Base-by-base conservation (phyloP, 2,329 filamentous ascomycete genomes). In the Paecilomyces variotii region DNA sequence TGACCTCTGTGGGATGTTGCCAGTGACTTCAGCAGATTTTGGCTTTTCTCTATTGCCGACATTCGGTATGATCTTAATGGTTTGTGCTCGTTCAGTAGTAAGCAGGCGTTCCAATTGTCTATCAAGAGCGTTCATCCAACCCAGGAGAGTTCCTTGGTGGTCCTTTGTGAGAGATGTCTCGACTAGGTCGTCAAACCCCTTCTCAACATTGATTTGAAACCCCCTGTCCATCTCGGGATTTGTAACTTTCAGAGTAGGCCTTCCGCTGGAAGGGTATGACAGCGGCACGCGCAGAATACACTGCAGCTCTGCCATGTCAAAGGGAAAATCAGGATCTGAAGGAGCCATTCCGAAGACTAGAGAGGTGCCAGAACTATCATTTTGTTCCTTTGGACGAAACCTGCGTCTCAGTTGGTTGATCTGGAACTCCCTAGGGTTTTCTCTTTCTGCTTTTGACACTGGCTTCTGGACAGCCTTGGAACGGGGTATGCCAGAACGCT, bases 261-360 rank as follows among this genome's bases (percentile, higher is more conserved):
- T 76, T 50, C 69, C 76, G 34, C 64, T 63, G 45, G 74, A 72
- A 19, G 89, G 89, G 71, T 89, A 93, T 19, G 73, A 73, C 9
- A 68, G 70, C 1, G 90, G 89, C 24, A 94, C 79, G 55, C 78
- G 80, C 39, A 94, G 75, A 51, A 84, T 79, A 69, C 88, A 92
- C 49, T 88, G 80, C 32, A 94, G 77, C 35, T 82, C 78, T 27
- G 85, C 81, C 68, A 93, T 78, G 61, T 91, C 88, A 71, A 90
- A 93, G 0, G 90, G 88, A 66, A 94, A 93, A 68, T 94, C 90
- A 0, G 90, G 90, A 69, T 94, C 90, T 4, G 89, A 91, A 4
- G 90, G 90, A 11, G 75, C 76, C 61, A 94, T 75, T 56, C 79
- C 83, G 72, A 93, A 89, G 9, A 78, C 74, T 45, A 92, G 73